Conservation (phyloP, 2,329 filamentous ascomycete genomes). For the Calcarisporium arbuscula region DNA sequence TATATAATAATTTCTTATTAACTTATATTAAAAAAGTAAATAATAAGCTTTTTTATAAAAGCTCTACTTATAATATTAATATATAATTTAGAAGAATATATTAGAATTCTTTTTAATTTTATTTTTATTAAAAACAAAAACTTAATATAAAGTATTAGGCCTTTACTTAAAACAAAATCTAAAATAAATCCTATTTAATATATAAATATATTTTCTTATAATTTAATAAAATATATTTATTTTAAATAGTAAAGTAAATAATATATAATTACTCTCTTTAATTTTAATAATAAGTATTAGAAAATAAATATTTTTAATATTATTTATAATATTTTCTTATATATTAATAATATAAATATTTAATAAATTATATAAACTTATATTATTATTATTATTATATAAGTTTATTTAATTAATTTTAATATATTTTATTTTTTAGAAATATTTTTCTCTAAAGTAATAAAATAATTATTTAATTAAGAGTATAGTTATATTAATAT, state of each 20-base stretch:
- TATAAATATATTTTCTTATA: background rate
- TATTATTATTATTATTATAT: background rate
- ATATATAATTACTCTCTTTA: background rate
- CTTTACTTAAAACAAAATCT: background rate
- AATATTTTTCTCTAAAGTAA: no score
- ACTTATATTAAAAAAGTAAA: background rate
- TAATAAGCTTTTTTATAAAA: background rate
- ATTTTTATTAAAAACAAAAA: background rate
- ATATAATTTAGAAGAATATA: background rate
- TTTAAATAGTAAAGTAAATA: background rate
- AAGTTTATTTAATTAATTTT: no score
- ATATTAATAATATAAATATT: background rate
- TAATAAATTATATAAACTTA: conserved; percentile 2
- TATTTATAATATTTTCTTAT: conserved; percentile 1
- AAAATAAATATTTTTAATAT: background rate
- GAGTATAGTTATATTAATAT: no score
- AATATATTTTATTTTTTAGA: no score
- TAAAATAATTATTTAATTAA: conserved; percentile 2
- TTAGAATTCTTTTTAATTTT: background rate
- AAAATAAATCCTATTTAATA: background rate
- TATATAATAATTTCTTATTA: background rate
- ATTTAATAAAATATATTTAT: background rate
- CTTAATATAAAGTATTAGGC: background rate
- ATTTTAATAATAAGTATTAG: background rate
- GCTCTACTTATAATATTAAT: background rate